Evolutionary conservation across 257 asterid species (phyloP).

Genomic region (Fraxinus quadrangulata): DNA sequence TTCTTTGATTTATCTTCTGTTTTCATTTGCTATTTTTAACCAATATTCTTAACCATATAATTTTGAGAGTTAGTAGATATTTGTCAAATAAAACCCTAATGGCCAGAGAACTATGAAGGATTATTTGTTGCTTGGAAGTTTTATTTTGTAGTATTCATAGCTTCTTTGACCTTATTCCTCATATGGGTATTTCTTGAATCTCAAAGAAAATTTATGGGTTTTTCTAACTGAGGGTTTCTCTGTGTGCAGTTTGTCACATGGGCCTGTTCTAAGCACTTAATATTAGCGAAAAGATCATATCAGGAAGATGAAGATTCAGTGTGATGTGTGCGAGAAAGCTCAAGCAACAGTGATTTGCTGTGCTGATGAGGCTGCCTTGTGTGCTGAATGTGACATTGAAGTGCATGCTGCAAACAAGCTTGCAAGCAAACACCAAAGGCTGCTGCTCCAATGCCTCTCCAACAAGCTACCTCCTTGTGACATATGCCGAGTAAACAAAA

Average conservation of each 20-base stretch:
- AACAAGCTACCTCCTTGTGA: slow-evolving; percentile 92
- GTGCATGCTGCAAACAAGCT: slow-evolving; percentile 39
- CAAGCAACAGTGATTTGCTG: slow-evolving; percentile 38
- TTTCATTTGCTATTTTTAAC: background rate
- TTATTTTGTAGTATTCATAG: background rate
- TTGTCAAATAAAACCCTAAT: background rate
- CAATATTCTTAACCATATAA: background rate
- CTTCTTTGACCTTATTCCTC: background rate
- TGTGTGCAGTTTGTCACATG: too few species aligned
- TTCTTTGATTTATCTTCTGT: background rate
- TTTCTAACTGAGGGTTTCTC: background rate
- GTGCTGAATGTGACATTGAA: slow-evolving; percentile 34
- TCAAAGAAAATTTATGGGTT: background rate
- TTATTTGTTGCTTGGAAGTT: background rate
- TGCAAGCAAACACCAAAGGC: slow-evolving; percentile 34
- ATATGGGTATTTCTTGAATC: background rate
- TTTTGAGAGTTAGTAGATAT: background rate
- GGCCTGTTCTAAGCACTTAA: too few species aligned
- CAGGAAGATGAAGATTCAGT: slow-evolving; percentile 45
- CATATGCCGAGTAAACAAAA: slow-evolving; percentile 73
- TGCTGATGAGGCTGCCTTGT: slow-evolving; percentile 47
- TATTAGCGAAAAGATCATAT: too few species aligned
- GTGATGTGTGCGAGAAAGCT: slow-evolving; percentile 34
- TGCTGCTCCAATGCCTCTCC: slow-evolving; percentile 58
- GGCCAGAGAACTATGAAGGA: background rate